Percentiles rank a stretch among this genome's conserved stretches.
phyloP scores from a whole-genome alignment of 202 grass and related monocot genomes.

The Elaeis oleifera region DNA sequence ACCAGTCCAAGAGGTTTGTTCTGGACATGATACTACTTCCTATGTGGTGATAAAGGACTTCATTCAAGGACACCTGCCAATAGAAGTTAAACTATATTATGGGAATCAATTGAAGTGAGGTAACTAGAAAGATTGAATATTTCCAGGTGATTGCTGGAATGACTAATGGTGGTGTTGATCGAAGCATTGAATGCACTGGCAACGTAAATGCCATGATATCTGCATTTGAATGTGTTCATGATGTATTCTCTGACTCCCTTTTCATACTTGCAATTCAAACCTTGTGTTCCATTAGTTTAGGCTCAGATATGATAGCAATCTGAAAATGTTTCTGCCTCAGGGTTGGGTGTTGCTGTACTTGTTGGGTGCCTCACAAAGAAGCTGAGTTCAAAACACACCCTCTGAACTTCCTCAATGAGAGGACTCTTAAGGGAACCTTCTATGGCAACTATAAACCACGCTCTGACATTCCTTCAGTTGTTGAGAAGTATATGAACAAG shows the following conservation, averaged over 20 bases:
- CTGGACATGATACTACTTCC: background rate
- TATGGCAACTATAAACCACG: background rate
- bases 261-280: background rate
- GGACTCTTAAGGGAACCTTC: constrained; percentile 8
- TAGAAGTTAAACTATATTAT: too few species aligned
- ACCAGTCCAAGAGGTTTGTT: constrained; percentile 10
- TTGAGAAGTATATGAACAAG: constrained; percentile 6
- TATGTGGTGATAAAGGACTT: background rate
- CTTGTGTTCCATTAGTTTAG: background rate
- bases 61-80: too few species aligned
- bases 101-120: too few species aligned
- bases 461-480: background rate
- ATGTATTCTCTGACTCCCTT: background rate
- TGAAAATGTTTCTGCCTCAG: background rate
- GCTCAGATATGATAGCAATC: background rate
- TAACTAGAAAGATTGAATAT: background rate
- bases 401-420: constrained; percentile 2
- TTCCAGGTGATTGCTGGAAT: background rate
- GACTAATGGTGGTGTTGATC: constrained; percentile 1
- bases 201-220: constrained; percentile 6
- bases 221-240: constrained; percentile 9
- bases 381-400: constrained; percentile 5
- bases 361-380: constrained; percentile 2
- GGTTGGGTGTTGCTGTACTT: constrained; percentile 9
- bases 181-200: constrained; percentile 3